These are phyloP conservation scores for Colletotrichum costaricense DNA, from an alignment of 2,329 filamentous ascomycete genomes.

Conservation along the genomic window DNA sequence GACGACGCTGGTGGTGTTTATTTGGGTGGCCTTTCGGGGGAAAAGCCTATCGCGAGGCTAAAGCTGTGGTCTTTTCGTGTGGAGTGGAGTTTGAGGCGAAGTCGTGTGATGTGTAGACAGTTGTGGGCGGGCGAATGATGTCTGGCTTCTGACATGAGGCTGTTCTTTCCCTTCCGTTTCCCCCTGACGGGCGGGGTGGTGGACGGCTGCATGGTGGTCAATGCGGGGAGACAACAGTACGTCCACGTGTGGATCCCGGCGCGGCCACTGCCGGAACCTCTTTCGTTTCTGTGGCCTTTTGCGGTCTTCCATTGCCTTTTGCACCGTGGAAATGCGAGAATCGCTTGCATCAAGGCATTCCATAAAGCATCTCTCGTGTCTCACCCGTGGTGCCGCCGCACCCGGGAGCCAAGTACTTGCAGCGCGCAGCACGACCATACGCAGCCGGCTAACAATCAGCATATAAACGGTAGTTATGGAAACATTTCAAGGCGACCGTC, in stretches of 20 bases:
- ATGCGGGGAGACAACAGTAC: slow-evolving; percentile 19
- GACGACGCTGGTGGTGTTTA: neutral
- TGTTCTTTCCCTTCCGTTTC: slow-evolving; percentile 1
- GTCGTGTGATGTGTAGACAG: slow-evolving; percentile 15
- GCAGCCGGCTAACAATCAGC: neutral
- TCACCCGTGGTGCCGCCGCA: neutral
- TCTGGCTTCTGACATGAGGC: slow-evolving; percentile 31
- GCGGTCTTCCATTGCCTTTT: neutral
- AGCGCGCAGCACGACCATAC: neutral
- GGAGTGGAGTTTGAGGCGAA: slow-evolving; percentile 8
- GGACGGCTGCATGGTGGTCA: slow-evolving; percentile 31
- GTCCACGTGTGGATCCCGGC: slow-evolving; percentile 8
- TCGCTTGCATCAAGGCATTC: slow-evolving; percentile 14
- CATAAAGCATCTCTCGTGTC: neutral
- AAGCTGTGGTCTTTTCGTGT: slow-evolving; percentile 2
- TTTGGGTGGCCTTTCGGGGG: neutral
- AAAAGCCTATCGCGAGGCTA: slow-evolving; percentile 21
- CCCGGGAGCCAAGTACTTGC: neutral
- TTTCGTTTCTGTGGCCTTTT: neutral
- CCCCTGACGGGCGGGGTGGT: slow-evolving; percentile 27
- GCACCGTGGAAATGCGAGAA: neutral
- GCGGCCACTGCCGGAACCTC: slow-evolving; percentile 18
- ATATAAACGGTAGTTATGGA: neutral
- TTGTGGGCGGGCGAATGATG: slow-evolving; percentile 27
- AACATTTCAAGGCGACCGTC: no score